A percentile compares a stretch with the other conserved stretches of the same genome.
phyloP scores from a whole-genome alignment of 2,329 filamentous ascomycete genomes.

The Ascochyta pisi region DNA sequence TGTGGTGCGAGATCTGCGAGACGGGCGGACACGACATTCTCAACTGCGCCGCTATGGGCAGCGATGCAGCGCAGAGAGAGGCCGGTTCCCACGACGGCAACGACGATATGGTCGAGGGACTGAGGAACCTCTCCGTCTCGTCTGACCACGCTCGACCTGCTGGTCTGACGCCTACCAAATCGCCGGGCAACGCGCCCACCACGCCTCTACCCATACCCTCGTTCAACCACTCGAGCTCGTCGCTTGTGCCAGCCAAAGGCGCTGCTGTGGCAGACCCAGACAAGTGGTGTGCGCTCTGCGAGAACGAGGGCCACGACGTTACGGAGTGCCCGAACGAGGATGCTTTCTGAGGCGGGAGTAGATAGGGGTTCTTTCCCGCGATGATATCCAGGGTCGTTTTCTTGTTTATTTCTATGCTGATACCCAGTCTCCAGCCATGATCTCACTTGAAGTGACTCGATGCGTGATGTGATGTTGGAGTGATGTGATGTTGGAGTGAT shows the following conservation, averaged over 20 bases:
- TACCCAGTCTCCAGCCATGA: background rate
- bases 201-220: constrained; percentile 45
- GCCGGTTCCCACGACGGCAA: constrained; percentile 34
- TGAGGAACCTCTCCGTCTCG: constrained; percentile 44
- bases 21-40: constrained; percentile 90
- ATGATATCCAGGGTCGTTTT: constrained; percentile 14
- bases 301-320: constrained; percentile 94
- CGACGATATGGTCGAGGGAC: constrained; percentile 42
- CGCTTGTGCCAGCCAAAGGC: constrained; percentile 45
- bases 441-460: too few relatives aligned
- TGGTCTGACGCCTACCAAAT: constrained; percentile 40
- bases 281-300: constrained; percentile 97
- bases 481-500: background rate
- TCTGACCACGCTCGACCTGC: constrained; percentile 39
- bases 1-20: constrained; percentile 97
- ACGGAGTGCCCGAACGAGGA: constrained; percentile 95
- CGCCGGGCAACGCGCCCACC: constrained; percentile 45
- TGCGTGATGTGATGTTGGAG: background rate
- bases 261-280: constrained; percentile 65
- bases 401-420: constrained; percentile 12
- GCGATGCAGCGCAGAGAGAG: constrained; percentile 54
- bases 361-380: constrained; percentile 5
- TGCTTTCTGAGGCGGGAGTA: constrained; percentile 54
- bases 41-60: constrained; percentile 86
- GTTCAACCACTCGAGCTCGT: constrained; percentile 36